Evolutionary conservation across 2,329 filamentous ascomycete species (phyloP), one percentile per base, ranked within the genome.

Genomic region (Talaromyces sp.): DNA sequence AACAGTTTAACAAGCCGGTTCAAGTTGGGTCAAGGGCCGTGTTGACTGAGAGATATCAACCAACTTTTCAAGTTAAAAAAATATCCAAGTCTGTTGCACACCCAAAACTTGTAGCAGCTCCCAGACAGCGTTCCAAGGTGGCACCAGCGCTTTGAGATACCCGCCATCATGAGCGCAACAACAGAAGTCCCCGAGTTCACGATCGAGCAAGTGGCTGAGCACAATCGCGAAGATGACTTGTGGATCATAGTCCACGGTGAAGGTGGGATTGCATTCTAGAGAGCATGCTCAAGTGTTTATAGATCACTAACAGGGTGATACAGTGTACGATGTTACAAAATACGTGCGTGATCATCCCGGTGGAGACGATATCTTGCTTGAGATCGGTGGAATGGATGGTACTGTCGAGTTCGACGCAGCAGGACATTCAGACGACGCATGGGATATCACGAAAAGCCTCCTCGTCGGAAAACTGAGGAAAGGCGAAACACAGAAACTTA

Each of bases 331-430:
- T 72, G 76, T 87, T 11, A 83, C 86, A 1, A 79, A 82, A 50
- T 89, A 88, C 67, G 67, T 85, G 1, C 75, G 83, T 27, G 86
- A 89, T 64, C 87, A 89, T 67, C 87, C 87, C 3, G 78, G 78
- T 17, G 80, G 80, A 17, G 70, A 70, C 43, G 79, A 81, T 6
- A 71, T 79, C 15, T 70, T 82, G 1, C 56, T 75, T 35, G 78
- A 81, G 61, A 70, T 77, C 49, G 80, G 78, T 39, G 80, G 80
- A 27, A 72, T 71, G 49, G 80, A 82, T 66, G 80, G 77, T 1
- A 81, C 79, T 1, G 72, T 68, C 17, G 79, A 73, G 8, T 82
- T 79, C 68, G 77, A 81, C n/a, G 77, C 80, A 31, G 75, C 78
- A 39, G 79, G 81, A 5, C 81, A 83, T 66, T 81, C 79, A 6